Percentiles rank a stretch among this genome's conserved stretches.
Conservation (phyloP, 805 yeast species). For the Diddensiella santjacobensis region DNA sequence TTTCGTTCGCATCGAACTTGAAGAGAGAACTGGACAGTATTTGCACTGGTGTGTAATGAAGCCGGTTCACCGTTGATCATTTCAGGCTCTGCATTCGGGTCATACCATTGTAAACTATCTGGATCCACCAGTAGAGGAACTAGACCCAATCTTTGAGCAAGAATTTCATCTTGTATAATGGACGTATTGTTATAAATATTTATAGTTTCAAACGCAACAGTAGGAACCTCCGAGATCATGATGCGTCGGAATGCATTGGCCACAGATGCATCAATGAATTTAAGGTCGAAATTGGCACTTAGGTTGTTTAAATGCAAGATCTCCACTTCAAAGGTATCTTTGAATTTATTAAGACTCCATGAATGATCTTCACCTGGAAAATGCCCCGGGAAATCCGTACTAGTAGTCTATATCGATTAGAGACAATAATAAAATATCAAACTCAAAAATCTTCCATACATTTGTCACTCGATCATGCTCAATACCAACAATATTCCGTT, state of each 20-base stretch:
- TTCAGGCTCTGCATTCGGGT: conserved; percentile 22
- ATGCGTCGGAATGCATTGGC: conserved; percentile 96
- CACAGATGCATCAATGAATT: conserved; percentile 83
- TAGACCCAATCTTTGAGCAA: conserved; percentile 92
- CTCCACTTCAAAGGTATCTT: conserved; percentile 59
- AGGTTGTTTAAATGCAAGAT: conserved; percentile 56
- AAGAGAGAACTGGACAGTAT: conserved; percentile 80
- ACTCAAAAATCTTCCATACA: conserved; percentile 31
- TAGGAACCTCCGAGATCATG: conserved; percentile 95
- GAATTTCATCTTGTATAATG: conserved; percentile 94
- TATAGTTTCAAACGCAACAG: conserved; percentile 91
- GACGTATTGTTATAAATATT: conserved; percentile 92
- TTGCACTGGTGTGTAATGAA: conserved; percentile 65
- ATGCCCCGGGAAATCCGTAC: conserved; percentile 92
- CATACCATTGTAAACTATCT: conserved; percentile 77
- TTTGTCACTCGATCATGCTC: conserved; percentile 90
- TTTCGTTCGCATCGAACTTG: conserved; percentile 81
- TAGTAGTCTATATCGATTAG: conserved; percentile 42
- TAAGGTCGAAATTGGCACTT: conserved; percentile 78
- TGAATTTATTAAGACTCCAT: conserved; percentile 83
- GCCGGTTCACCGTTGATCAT: conserved; percentile 17
- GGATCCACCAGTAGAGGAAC: conserved; percentile 90
- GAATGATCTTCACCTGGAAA: conserved; percentile 57
- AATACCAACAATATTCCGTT: conserved; percentile 66
- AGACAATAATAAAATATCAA: conserved; percentile 1